Percentiles rank a stretch among this genome's conserved stretches.
Conservation (phyloP, 768 basidiomycete species). For the Dictyophora rubrovolvata region DNA sequence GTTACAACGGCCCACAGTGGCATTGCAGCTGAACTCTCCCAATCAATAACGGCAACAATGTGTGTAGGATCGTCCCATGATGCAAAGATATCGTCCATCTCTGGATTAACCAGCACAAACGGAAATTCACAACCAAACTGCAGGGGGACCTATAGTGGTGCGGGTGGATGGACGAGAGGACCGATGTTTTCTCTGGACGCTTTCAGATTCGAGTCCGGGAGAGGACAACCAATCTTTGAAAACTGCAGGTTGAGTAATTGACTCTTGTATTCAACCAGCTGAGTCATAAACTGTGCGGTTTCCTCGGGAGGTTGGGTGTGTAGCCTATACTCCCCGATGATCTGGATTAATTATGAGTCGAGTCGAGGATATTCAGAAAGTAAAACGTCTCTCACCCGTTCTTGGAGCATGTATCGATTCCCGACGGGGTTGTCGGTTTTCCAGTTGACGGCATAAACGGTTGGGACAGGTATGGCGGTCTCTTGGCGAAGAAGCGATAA, state of each 20-base stretch:
- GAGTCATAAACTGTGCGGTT: background rate
- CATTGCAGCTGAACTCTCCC: background rate
- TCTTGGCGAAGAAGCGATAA: background rate
- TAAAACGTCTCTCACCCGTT: background rate
- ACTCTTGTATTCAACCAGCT: background rate
- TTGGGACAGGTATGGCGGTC: background rate
- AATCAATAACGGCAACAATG: conserved; percentile 1
- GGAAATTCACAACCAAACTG: background rate
- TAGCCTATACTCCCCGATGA: background rate
- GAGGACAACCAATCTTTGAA: background rate
- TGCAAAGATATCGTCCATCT: background rate
- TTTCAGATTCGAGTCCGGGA: background rate
- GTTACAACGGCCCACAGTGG: background rate
- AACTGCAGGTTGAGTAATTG: background rate
- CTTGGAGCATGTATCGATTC: background rate
- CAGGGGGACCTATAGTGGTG: background rate
- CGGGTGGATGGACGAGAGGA: background rate
- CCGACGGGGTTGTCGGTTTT: background rate
- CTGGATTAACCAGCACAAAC: background rate
- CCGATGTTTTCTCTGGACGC: background rate
- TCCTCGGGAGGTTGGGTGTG: background rate
- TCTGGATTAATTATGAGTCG: background rate
- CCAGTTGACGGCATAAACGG: background rate
- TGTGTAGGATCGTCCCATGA: background rate
- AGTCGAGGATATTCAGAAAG: too few relatives aligned